These are phyloP conservation scores for Delitschia confertaspora DNA, from an alignment of 495 filamentous ascomycete genomes.

Conservation along the genomic window DNA sequence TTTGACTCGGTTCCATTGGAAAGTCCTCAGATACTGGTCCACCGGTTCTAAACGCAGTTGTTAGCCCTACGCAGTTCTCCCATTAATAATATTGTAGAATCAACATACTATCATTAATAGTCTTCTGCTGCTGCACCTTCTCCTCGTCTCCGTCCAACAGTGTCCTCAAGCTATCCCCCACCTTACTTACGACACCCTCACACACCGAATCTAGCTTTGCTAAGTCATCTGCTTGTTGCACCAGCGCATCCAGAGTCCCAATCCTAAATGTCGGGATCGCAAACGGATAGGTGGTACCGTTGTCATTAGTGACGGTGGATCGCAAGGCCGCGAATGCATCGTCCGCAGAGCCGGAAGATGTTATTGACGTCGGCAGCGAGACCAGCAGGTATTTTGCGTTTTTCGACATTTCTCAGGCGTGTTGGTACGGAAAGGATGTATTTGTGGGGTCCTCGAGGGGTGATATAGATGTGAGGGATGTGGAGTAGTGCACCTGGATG, in stretches of 20 bases:
- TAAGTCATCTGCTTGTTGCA: conserved; percentile 92
- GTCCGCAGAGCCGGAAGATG: conserved; percentile 61
- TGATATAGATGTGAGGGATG: not conserved
- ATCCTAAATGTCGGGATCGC: conserved; percentile 92
- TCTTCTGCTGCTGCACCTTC: conserved; percentile 78
- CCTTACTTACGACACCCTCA: conserved; percentile 76
- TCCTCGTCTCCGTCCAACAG: conserved; percentile 76
- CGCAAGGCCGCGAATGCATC: conserved; percentile 68
- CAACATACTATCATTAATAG: conserved; percentile 84
- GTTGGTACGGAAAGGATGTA: not conserved
- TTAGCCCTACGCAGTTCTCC: conserved; percentile 6
- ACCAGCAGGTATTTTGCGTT: conserved; percentile 51
- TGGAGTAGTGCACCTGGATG: too few relatives aligned
- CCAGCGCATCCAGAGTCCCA: conserved; percentile 88
- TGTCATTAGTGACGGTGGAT: conserved; percentile 61
- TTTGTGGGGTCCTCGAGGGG: conserved; percentile 1
- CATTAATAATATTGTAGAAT: not conserved
- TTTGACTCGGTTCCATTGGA: conserved; percentile 93
- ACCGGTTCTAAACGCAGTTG: conserved; percentile 61
- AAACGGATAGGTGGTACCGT: conserved; percentile 69
- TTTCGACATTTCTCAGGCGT: conserved; percentile 52
- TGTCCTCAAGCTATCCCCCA: conserved; percentile 71
- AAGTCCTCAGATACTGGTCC: conserved; percentile 81
- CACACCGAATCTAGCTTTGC: conserved; percentile 75
- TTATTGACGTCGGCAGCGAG: conserved; percentile 66